Base-by-base conservation (phyloP, 108 stramenopile genomes). In the Cylindrotheca fusiformis region DNA sequence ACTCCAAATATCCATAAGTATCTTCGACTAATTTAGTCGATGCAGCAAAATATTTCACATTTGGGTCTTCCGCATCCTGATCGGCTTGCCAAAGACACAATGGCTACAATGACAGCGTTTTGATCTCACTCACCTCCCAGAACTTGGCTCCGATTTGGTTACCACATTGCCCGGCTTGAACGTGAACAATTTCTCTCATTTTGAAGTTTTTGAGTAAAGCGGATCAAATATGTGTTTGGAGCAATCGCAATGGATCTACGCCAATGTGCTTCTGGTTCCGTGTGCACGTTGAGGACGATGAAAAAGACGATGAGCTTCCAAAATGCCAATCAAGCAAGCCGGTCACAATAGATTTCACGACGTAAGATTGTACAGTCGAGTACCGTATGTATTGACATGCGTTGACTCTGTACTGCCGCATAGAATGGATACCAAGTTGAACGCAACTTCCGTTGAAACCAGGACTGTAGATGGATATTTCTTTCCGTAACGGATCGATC, bases 171-270 rank as follows among this genome's bases (percentile, higher is more conserved):
- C 97, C 97, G 5, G 91, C 97, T 80, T 98, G 97, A 58, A 98
- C 66, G 80, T 98, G 97, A 69, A 98, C 96, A 78, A 98, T 97
- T 83, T 98, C 97, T 67, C 97, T 88, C 97, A 96, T 97, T 77
- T 54, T 94, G 71, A 32, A 50, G 54, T 55, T 24, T 24, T 55
- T 26, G 5, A 51, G 50, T 4, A 19, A n/a, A 51, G 20, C 10
- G 5, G 4, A 51, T 17, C 6, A 41, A 41, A 14, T 41, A 41
- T 10, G 14, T 41, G 36, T 14, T 14, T 41, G 36, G 10, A 10
- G 36, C 36, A 41, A 41, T 41, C 36, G 36, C n/a, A n/a, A n/a
- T n/a, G n/a, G n/a, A n/a, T 41, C 36, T 10, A 41, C 36, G 36
- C 36, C 36, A 41, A 41, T 41, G 36, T 41, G 36, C 14, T 41